Base-by-base conservation (phyloP, 441 rosid species). In the Metrosideros polymorpha region DNA sequence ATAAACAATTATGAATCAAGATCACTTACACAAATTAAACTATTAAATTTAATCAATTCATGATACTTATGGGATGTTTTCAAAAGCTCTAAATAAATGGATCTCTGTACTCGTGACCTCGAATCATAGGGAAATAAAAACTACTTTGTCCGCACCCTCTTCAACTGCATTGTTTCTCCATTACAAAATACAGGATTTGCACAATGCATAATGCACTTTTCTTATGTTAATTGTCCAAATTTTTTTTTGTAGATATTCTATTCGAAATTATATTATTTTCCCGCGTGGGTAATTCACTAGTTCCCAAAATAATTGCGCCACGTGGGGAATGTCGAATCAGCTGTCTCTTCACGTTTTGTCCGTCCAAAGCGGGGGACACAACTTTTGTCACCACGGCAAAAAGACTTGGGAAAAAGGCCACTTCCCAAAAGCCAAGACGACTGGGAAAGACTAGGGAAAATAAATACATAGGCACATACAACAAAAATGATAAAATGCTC, bases 81-180 rank as follows among this genome's bases (percentile, higher is more conserved):
- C 1, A 3, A 66, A 27, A 22, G 14, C 45, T 1, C 5, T 27
- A 3, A 27, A 1, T 18, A 10, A 32, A 2, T 4, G 12, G 7
- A 18, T 66, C 22, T 19, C 27, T 7, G 5, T 9, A 39, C n/a
- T 13, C 49, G 6, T 39, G 17, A 71, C n/a, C 15, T 2, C 12
- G 10, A 71, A 71, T 71, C 8, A 39, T 6, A 0, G 27, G 45
- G 0, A 10, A 66, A 19, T 9, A 9, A 61, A 10, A 22, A 3
- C 7, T 0, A n/a, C 8, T 12, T 71, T 22, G 9, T 71, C 9
- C n/a, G 0, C n/a, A 39, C 25, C 47, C 47, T 39, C 47, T 22
- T 71, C 9, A 22, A 22, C 27, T 39, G n/a, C 47, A 22, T 39
- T 71, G 4, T 39, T 71, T 66, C 27, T 66, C 77, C 2, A 6